These are phyloP conservation scores for Coprinellus aureogranulatus DNA, from an alignment of 768 basidiomycete genomes.

Conservation along the genomic window DNA sequence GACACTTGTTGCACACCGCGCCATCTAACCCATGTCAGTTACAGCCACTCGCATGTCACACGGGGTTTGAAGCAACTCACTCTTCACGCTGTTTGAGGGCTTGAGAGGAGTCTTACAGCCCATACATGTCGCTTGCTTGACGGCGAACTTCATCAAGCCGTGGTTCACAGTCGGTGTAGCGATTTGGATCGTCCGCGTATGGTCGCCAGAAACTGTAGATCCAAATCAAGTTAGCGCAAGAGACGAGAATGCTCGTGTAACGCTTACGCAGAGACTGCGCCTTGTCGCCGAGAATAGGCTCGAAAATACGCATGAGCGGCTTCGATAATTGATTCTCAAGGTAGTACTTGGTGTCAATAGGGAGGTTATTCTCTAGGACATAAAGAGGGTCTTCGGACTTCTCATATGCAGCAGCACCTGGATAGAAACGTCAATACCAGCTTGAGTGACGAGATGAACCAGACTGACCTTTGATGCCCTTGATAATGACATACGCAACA, in stretches of 20 bases:
- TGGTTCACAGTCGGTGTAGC: slow-evolving; percentile 89
- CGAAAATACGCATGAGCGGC: slow-evolving; percentile 95
- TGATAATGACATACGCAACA: slow-evolving; percentile 98
- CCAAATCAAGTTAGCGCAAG: slow-evolving; percentile 6
- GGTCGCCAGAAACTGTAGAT: slow-evolving; percentile 83
- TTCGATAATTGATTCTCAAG: slow-evolving; percentile 97
- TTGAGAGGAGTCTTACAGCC: slow-evolving; percentile 91
- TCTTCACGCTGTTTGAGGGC: slow-evolving; percentile 69
- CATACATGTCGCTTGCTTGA: slow-evolving; percentile 91
- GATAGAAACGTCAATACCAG: not conserved
- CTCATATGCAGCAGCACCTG: slow-evolving; percentile 95
- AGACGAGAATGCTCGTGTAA: not conserved
- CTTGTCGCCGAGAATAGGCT: slow-evolving; percentile 93
- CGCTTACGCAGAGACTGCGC: slow-evolving; percentile 70
- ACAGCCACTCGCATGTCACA: not conserved
- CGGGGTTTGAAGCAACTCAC: slow-evolving; percentile 35
- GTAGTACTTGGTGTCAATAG: slow-evolving; percentile 97
- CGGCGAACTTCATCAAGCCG: slow-evolving; percentile 98
- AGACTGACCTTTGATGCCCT: slow-evolving; percentile 80
- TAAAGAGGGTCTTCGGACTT: slow-evolving; percentile 98
- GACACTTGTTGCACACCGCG: slow-evolving; percentile 94
- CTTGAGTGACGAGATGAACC: not conserved
- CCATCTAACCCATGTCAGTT: slow-evolving; percentile 57
- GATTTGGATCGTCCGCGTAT: slow-evolving; percentile 92
- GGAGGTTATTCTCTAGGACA: slow-evolving; percentile 96